Conservation (phyloP, 805 yeast genomes). For the Kodamaea kakaduensis region DNA sequence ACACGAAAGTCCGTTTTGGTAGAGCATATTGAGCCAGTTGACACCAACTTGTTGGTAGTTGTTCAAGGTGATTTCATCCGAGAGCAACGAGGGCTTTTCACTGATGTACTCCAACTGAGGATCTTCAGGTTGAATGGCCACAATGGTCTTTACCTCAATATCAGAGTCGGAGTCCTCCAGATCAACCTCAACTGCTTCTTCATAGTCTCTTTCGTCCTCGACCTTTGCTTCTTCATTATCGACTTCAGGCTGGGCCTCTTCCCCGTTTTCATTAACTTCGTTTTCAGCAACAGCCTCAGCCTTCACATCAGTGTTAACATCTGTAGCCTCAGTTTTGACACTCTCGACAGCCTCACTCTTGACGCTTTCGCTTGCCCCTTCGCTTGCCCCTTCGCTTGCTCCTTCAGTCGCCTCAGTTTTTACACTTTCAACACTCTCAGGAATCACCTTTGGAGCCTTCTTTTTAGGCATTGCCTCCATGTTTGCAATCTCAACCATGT, state of each 20-base stretch:
- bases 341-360: too few relatives aligned
- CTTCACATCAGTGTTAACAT: too few relatives aligned
- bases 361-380: too few relatives aligned
- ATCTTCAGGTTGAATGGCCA: too few relatives aligned
- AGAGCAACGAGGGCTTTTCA: slow-evolving; percentile 66
- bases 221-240: slow-evolving; percentile 33
- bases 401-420: slow-evolving; percentile 14
- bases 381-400: slow-evolving; percentile 19
- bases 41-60: slow-evolving; percentile 95
- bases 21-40: slow-evolving; percentile 84
- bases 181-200: too few relatives aligned
- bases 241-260: too few relatives aligned
- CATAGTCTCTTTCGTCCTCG: slow-evolving; percentile 18
- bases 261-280: slow-evolving; percentile 31
- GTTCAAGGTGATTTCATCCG: slow-evolving; percentile 65
- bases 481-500: slow-evolving; percentile 50
- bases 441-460: too few relatives aligned
- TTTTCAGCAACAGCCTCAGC: slow-evolving; percentile 11
- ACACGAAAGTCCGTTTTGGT: slow-evolving; percentile 77
- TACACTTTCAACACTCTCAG: slow-evolving; percentile 21
- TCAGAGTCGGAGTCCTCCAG: too few relatives aligned
- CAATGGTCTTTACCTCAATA: too few relatives aligned
- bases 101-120: slow-evolving; percentile 20
- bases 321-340: too few relatives aligned
- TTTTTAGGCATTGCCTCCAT: too few relatives aligned